Conservation (phyloP, 1,284 basidiomycete species). For the Stygiomarasmius scandens region DNA sequence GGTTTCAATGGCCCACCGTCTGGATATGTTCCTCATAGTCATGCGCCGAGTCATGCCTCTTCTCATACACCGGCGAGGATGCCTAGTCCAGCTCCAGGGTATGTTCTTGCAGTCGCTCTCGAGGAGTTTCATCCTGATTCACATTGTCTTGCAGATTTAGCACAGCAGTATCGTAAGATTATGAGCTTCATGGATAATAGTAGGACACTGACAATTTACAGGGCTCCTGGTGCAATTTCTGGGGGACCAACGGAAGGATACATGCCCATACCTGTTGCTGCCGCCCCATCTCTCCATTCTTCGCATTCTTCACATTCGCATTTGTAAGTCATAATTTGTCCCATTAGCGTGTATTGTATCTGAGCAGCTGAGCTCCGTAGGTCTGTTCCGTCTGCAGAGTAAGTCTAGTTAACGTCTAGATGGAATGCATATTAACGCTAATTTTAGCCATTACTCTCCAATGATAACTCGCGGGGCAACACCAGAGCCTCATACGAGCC, state of each 20-base stretch:
- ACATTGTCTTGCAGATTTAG: too few species aligned
- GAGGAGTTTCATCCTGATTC: too few species aligned
- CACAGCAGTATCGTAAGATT: neutral
- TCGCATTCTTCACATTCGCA: slow-evolving; percentile 6
- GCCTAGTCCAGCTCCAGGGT: neutral
- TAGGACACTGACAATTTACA: neutral
- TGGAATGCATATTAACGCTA: too few species aligned
- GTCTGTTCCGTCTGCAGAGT: slow-evolving; percentile 2
- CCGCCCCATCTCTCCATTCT: neutral
- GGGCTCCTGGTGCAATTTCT: neutral
- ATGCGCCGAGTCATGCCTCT: neutral
- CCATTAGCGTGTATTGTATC: neutral
- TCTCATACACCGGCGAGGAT: neutral
- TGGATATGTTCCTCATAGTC: neutral
- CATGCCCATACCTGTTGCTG: neutral
- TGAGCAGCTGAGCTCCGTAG: neutral
- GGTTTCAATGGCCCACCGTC: neutral
- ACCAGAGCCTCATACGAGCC: slow-evolving; percentile 2
- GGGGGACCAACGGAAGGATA: neutral
- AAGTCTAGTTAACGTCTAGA: neutral
- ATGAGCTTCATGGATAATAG: neutral
- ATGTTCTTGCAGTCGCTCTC: neutral
- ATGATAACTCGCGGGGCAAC: neutral
- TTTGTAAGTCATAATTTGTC: slow-evolving; percentile 1
- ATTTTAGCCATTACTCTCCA: neutral